Evolutionary conservation across 2,329 filamentous ascomycete species (phyloP).

Genomic region (Westerdykella aurantiaca): DNA sequence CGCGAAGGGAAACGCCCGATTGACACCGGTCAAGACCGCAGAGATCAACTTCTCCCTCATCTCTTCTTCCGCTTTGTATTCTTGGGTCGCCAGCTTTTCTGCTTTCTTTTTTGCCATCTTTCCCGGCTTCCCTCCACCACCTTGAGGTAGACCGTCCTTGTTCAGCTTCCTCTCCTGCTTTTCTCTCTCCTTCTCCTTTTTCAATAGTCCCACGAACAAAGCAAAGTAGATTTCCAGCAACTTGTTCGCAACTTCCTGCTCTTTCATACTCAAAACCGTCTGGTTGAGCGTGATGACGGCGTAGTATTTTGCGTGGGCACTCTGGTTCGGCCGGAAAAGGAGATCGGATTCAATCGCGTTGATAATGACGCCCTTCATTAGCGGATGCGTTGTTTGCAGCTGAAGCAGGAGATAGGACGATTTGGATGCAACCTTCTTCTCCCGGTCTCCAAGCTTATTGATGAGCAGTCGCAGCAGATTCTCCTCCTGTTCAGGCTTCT

Average conservation of each 20-base stretch:
- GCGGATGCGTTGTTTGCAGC: conserved; percentile 77
- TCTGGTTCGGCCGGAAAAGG: conserved; percentile 81
- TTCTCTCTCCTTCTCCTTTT: conserved; percentile 47
- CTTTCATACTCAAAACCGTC: conserved; percentile 80
- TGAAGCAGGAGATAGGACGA: conserved; percentile 93
- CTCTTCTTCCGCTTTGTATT: conserved; percentile 51
- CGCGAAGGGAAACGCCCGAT: conserved; percentile 90
- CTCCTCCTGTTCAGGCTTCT: conserved; percentile 95
- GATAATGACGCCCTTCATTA: conserved; percentile 89
- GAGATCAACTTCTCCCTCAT: conserved; percentile 87
- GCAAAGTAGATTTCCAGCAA: conserved; percentile 89
- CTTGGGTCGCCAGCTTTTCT: conserved; percentile 40
- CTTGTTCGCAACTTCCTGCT: conserved; percentile 72
- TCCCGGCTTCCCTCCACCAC: conserved; percentile 49
- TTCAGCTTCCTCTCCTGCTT: conserved; percentile 41
- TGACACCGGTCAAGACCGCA: conserved; percentile 86
- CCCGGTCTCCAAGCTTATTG: conserved; percentile 93
- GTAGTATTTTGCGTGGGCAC: conserved; percentile 85
- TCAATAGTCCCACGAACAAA: conserved; percentile 76
- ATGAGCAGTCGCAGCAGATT: conserved; percentile 86
- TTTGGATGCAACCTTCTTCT: conserved; percentile 90
- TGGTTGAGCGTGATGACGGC: conserved; percentile 96
- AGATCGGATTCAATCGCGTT: conserved; percentile 81
- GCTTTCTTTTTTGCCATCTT: conserved; percentile 48
- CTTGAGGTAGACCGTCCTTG: conserved; percentile 48